Evolutionary conservation across 768 basidiomycete genomes (phyloP).

Genomic region (Rhizopogon rudus): DNA sequence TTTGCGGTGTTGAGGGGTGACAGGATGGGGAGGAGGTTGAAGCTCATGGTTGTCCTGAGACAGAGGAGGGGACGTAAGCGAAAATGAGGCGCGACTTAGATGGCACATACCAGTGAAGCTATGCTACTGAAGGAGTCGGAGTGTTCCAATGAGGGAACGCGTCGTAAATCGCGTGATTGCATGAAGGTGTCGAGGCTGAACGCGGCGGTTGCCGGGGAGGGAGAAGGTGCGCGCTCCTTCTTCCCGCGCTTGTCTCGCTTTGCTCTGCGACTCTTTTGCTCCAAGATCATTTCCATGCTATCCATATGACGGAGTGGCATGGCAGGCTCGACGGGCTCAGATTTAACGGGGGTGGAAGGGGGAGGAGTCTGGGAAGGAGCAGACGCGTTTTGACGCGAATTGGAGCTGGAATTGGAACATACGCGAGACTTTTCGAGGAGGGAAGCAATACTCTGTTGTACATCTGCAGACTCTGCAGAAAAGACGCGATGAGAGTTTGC

Average conservation of each 20-base stretch:
- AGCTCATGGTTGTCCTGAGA: constrained; percentile 27
- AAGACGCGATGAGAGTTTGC: constrained; percentile 39
- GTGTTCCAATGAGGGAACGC: constrained; percentile 27
- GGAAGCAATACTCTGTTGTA: constrained; percentile 33
- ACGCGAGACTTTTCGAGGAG: constrained; percentile 37
- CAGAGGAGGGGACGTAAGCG: constrained; percentile 10
- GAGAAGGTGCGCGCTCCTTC: constrained; percentile 49
- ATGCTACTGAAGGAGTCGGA: constrained; percentile 25
- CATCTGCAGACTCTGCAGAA: constrained; percentile 29
- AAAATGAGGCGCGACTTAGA: constrained; percentile 20
- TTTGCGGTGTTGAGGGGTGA: constrained; percentile 56
- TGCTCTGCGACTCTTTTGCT: constrained; percentile 56
- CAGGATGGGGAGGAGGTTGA: constrained; percentile 28
- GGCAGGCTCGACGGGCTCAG: constrained; percentile 48
- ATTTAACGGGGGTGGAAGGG: constrained; percentile 59
- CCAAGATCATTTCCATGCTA: constrained; percentile 75
- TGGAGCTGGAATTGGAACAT: constrained; percentile 35
- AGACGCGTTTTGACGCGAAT: constrained; percentile 48
- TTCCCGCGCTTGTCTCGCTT: constrained; percentile 45
- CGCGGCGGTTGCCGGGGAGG: constrained; percentile 43
- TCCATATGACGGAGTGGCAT: constrained; percentile 56
- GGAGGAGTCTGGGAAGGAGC: constrained; percentile 30
- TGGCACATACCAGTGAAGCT: constrained; percentile 36
- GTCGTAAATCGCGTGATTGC: constrained; percentile 52
- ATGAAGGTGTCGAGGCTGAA: constrained; percentile 45